A percentile compares a stretch with the other conserved stretches of the same genome.
Evolutionary conservation across 768 basidiomycete species (phyloP).

Genomic region (Inosperma sp.): DNA sequence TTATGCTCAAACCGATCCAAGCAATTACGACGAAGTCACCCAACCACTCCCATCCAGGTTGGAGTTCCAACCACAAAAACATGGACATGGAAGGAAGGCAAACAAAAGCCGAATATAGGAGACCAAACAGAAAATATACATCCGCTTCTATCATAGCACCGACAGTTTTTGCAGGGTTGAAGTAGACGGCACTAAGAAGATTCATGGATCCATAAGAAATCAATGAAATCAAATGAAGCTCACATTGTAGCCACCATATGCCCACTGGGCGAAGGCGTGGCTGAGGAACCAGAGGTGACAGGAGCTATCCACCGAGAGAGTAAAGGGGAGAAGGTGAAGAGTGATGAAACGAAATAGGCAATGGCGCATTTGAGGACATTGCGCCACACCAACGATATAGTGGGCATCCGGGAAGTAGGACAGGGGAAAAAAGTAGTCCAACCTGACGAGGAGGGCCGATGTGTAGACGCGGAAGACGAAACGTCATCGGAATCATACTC

Average conservation of each 20-base stretch:
- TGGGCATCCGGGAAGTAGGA: constrained; percentile 33
- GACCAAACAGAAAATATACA: constrained; percentile 66
- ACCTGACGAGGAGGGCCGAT: constrained; percentile 41
- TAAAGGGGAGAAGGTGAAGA: constrained; percentile 86
- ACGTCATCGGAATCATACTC: constrained; percentile 18
- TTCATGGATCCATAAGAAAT: neutral
- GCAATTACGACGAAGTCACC: constrained; percentile 69
- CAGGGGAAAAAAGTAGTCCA: too few species aligned
- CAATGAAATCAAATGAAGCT: constrained; percentile 23
- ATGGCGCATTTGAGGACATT: constrained; percentile 89
- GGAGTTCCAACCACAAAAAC: constrained; percentile 74
- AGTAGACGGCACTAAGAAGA: constrained; percentile 67
- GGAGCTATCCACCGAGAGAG: constrained; percentile 62
- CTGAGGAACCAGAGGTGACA: constrained; percentile 40
- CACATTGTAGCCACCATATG: constrained; percentile 95
- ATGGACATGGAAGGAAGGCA: constrained; percentile 72
- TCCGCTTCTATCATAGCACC: constrained; percentile 94
- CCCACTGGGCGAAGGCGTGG: constrained; percentile 67
- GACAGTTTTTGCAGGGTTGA: constrained; percentile 88
- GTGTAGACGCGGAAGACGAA: constrained; percentile 15
- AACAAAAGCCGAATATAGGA: constrained; percentile 67
- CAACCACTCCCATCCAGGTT: constrained; percentile 65
- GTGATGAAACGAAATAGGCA: constrained; percentile 82
- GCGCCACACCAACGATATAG: constrained; percentile 17
- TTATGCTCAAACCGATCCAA: constrained; percentile 85